A percentile compares a stretch with the other conserved stretches of the same genome.
Conservation (phyloP, 345 rosid genomes). For the Syzygium oleosum region DNA sequence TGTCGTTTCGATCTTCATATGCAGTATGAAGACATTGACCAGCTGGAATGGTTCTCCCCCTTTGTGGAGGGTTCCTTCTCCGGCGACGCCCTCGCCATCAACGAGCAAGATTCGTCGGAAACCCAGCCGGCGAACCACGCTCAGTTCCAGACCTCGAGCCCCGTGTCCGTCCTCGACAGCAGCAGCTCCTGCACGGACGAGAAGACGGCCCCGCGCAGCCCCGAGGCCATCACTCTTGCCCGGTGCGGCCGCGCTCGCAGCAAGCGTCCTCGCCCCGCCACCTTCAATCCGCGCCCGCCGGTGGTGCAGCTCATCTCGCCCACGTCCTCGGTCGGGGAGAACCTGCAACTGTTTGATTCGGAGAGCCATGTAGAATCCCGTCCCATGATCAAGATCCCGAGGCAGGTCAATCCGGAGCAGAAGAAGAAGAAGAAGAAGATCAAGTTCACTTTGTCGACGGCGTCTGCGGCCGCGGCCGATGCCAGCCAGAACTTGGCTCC, state of each 20-base stretch:
- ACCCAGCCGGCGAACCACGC: slow-evolving; percentile 29
- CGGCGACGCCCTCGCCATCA: slow-evolving; percentile 62
- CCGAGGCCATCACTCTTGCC: slow-evolving; percentile 28
- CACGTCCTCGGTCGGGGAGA: not conserved
- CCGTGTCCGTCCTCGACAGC: slow-evolving; percentile 89
- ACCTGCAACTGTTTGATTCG: slow-evolving; percentile 25
- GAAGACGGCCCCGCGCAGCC: slow-evolving; percentile 28
- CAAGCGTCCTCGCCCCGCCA: slow-evolving; percentile 85
- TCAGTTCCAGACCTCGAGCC: slow-evolving; percentile 68
- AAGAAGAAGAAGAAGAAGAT: slow-evolving; percentile 78
- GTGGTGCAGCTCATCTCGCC: slow-evolving; percentile 42
- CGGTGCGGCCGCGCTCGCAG: slow-evolving; percentile 80
- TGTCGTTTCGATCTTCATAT: not conserved
- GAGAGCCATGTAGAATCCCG: slow-evolving; percentile 55
- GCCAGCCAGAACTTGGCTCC: slow-evolving; percentile 21
- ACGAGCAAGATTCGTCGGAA: slow-evolving; percentile 20
- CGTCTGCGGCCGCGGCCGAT: slow-evolving; percentile 22
- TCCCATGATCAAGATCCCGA: slow-evolving; percentile 59
- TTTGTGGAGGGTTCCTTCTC: slow-evolving; percentile 77
- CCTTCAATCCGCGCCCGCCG: slow-evolving; percentile 44
- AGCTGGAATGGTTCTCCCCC: slow-evolving; percentile 67
- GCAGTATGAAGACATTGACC: slow-evolving; percentile 94
- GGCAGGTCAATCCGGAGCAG: slow-evolving; percentile 39
- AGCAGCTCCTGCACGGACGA: slow-evolving; percentile 71
- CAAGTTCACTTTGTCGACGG: slow-evolving; percentile 27